Base-by-base conservation (phyloP, 768 basidiomycete species). In the Tulasnella sp. region DNA sequence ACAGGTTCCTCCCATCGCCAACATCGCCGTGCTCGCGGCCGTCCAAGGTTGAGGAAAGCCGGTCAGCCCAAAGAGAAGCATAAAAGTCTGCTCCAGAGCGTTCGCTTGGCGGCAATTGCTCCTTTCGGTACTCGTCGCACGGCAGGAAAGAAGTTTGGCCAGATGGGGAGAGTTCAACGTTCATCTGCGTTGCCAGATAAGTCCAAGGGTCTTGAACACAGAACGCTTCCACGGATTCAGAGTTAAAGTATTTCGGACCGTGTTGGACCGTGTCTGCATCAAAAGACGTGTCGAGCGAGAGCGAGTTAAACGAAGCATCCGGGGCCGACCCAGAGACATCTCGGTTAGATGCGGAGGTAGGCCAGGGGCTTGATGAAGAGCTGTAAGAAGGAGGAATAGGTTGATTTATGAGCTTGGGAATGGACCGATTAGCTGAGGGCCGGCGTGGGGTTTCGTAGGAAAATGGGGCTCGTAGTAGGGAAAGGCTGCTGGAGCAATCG, bases 21-120 rank as follows among this genome's bases (percentile, higher is more conserved):
- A 2, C 40, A 1, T 70, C n/a, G 25, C 37, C 69, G 40, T 42
- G 5, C 37, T 4, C 17, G 37, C 2, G 6, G 0, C 29, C 15
- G 12, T 11, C 29, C 15, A 34, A 1, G 2, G 38, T 31, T 34
- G 39, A 15, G 3, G 71, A 31, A 31, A 42, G 34, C 15, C 15
- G 39, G n/a, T 22, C 3, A 12, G 71, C 39, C 31, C 71, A 72
- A 8, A 72, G 39, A 39, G 37, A 39, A 14, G 40, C 39, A 11
- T 49, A 49, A 72, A 40, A 72, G 71, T 72, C 71, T 15, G 71
- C 71, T n/a, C 71, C 71, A 72, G 71, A 72, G 39, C 40, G 71
- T n/a, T 72, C 71, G 14, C 40, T 40, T n/a, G 71, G 40, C 8
- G 71, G 71, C 34, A 72, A 31, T 34, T 17, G 29, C 6, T 40